These are phyloP conservation scores for Chrysanthemum makinoi DNA, from an alignment of 129 eudicot species.

Conservation along the genomic window DNA sequence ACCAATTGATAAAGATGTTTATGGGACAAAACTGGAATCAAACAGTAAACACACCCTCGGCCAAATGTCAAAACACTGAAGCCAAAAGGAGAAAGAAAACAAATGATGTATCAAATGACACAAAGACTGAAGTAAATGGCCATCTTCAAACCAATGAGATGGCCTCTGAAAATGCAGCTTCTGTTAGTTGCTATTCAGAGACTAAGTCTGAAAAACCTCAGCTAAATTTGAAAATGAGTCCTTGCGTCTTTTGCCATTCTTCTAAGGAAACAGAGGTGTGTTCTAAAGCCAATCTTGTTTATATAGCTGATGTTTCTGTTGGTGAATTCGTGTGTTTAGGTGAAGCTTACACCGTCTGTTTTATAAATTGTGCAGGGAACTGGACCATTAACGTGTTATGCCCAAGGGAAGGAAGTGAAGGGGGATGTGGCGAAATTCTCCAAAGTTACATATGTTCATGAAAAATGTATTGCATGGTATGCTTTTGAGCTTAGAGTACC, in stretches of 20 bases:
- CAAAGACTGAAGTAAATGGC: slow-evolving; percentile 11
- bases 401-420: slow-evolving; percentile 54
- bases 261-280: slow-evolving; percentile 57
- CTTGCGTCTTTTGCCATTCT: slow-evolving; percentile 82
- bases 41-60: slow-evolving; percentile 3
- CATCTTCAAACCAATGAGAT: slow-evolving; percentile 15
- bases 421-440: slow-evolving; percentile 35
- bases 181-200: slow-evolving; percentile 3
- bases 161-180: slow-evolving; percentile 17
- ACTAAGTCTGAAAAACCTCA: slow-evolving; percentile 18
- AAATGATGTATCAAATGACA: slow-evolving; percentile 20
- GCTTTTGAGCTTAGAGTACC: not conserved
- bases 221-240: slow-evolving; percentile 7
- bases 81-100: slow-evolving; percentile 61
- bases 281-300: slow-evolving; percentile 1
- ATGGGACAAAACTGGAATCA: slow-evolving; percentile 9
- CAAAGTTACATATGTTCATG: slow-evolving; percentile 56
- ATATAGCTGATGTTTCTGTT: not conserved
- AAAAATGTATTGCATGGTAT: slow-evolving; percentile 74
- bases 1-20: slow-evolving; percentile 16
- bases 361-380: slow-evolving; percentile 48
- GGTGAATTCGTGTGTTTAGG: not conserved
- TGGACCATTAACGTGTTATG: slow-evolving; percentile 70
- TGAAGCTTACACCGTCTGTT: slow-evolving; percentile 9
- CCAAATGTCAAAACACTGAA: slow-evolving; percentile 31